These are phyloP conservation scores for Colletotrichum kahawae DNA, from an alignment of 2,329 filamentous ascomycete genomes.

Conservation along the genomic window DNA sequence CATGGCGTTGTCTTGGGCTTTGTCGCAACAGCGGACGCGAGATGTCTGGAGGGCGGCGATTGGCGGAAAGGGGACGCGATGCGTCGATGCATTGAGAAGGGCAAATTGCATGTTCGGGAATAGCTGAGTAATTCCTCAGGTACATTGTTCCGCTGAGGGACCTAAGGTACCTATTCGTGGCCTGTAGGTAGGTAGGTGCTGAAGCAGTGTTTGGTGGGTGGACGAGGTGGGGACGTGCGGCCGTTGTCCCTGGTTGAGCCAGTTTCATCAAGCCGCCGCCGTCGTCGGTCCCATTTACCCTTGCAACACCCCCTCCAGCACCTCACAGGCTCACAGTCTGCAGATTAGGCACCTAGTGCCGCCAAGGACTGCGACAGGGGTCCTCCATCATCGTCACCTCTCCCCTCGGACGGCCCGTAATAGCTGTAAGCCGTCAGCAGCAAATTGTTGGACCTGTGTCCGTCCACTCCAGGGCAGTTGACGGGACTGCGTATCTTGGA, in stretches of 20 bases:
- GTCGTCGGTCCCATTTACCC: background rate
- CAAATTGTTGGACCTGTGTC: background rate
- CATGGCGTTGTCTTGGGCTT: background rate
- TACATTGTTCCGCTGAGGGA: background rate
- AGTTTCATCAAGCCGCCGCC: slow-evolving; percentile 20
- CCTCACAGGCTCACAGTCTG: background rate
- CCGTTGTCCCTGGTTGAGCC: slow-evolving; percentile 13
- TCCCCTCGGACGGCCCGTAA: background rate
- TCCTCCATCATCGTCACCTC: background rate
- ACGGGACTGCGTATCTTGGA: background rate
- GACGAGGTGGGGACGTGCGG: slow-evolving; percentile 2
- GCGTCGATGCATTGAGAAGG: slow-evolving; percentile 12
- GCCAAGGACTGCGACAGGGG: background rate
- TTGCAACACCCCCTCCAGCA: slow-evolving; percentile 1
- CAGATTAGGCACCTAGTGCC: background rate
- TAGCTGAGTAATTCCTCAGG: slow-evolving; percentile 5
- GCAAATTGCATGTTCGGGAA: slow-evolving; percentile 11
- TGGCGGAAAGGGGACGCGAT: background rate
- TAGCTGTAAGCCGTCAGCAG: background rate
- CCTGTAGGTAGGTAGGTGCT: too few species aligned
- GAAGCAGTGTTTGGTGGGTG: background rate
- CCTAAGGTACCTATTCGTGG: too few species aligned
- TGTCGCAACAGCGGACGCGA: background rate
- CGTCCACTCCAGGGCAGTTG: background rate
- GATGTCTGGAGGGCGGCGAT: background rate